Base-by-base conservation (phyloP, 2,329 filamentous ascomycete species). In the Penicillium sp. region DNA sequence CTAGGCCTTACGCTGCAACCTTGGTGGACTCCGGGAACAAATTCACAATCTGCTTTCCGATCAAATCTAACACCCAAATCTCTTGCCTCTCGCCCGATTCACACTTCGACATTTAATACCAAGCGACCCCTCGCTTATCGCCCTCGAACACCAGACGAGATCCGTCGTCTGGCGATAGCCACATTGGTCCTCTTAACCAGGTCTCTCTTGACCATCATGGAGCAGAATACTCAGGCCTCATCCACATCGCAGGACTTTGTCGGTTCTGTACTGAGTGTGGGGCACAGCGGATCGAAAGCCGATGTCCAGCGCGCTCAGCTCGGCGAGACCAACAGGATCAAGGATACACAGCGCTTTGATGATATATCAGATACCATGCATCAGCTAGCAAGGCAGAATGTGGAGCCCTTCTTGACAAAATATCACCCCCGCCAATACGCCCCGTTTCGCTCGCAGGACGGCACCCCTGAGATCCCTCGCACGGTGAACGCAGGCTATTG, bases 381-480 rank as follows among this genome's bases (percentile, higher is more conserved):
- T 28, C 86, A 86, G 60, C 81, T 90, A 51, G 87, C 89, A 58
- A 83, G 85, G 64, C 85, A 90, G 74, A 89, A 89, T 52, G 85
- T 96, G 58, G 88, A 87, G 33, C 92, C 93, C 1, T 97, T 96
- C 70, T 83, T 97, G 49, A 86, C 89, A 61, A 88, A 91, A 69
- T 92, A 97, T 68, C 95, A 96, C 45, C 93, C 93, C 2, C 84
- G 85, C 57, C 82, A 94, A 65, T 96, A 97, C 74, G 90, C 91
- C 31, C 90, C 90, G 15, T 77, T 90, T 51, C 87, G 88, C 12
- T 65, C 66, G 13, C 59, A 63, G 42, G 52, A 61, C 21, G 58
- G 58, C 9, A 52, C 60, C 28, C 49, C 60, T 13, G 53, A 58
- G 33, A 64, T 82, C 85, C 57, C 82, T 80, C 63, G 56, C 13